These are phyloP conservation scores for Xylariomycetidae sp. DNA, from an alignment of 2,329 filamentous ascomycete species.

Conservation along the genomic window DNA sequence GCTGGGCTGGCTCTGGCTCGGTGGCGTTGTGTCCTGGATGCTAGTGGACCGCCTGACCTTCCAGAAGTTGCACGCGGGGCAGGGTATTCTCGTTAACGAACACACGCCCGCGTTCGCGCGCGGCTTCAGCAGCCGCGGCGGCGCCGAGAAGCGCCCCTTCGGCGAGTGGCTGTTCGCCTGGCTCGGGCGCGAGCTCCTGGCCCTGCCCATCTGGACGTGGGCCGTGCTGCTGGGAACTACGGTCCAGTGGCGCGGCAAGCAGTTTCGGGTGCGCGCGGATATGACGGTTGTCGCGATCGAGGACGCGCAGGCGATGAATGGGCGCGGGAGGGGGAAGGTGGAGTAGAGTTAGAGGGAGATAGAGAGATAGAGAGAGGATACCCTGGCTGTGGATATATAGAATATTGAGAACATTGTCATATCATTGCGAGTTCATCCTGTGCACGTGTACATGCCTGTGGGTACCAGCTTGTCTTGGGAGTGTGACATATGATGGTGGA, in stretches of 20 bases:
- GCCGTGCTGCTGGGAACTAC: slow-evolving; percentile 84
- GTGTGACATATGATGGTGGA: too few relatives aligned
- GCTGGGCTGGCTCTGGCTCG: slow-evolving; percentile 60
- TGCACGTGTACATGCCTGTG: too few relatives aligned
- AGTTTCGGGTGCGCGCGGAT: slow-evolving; percentile 75
- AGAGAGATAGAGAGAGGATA: not conserved
- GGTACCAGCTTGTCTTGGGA: too few relatives aligned
- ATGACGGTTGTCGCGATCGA: slow-evolving; percentile 62
- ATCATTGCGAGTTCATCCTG: too few relatives aligned
- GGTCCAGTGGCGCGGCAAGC: slow-evolving; percentile 79
- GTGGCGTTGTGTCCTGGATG: slow-evolving; percentile 66
- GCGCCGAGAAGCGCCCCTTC: slow-evolving; percentile 48
- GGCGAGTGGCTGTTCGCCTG: slow-evolving; percentile 72
- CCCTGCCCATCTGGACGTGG: slow-evolving; percentile 84
- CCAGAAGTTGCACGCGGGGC: slow-evolving; percentile 64
- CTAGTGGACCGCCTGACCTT: slow-evolving; percentile 68
- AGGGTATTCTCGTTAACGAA: slow-evolving; percentile 63
- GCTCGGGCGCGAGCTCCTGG: slow-evolving; percentile 75
- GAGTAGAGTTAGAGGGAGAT: slow-evolving; percentile 7
- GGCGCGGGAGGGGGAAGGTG: slow-evolving; percentile 10
- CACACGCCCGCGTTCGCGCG: slow-evolving; percentile 70
- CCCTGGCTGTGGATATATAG: not conserved
- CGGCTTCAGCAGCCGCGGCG: slow-evolving; percentile 32
- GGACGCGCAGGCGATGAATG: too few relatives aligned
- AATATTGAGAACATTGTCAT: too few relatives aligned